Conservation (phyloP, 73 alveolate species). For the Paramecium sexaurelia region DNA sequence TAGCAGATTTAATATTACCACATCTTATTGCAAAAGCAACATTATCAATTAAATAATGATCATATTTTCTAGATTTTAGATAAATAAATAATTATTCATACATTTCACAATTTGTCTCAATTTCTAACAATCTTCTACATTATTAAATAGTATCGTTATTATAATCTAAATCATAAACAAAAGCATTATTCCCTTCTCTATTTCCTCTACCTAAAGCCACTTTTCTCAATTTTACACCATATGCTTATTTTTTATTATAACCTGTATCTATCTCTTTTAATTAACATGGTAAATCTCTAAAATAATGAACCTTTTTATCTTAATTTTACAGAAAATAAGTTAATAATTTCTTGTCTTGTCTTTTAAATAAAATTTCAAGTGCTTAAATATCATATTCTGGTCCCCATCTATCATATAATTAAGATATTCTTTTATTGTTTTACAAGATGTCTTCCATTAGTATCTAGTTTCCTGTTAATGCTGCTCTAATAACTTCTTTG, state of each 20-base stretch:
- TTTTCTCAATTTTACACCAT: conserved; percentile 89
- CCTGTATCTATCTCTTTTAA: conserved; percentile 89
- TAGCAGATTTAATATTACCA: conserved; percentile 90
- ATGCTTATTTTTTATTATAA: conserved; percentile 82
- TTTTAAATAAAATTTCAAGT: conserved; percentile 76
- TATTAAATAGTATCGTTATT: not conserved
- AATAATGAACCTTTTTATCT: conserved; percentile 51
- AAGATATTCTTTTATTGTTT: conserved; percentile 49
- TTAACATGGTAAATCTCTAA: conserved; percentile 66
- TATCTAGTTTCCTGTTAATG: conserved; percentile 70
- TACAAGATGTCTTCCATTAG: conserved; percentile 71
- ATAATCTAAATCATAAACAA: conserved; percentile 80
- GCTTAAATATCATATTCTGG: conserved; percentile 71
- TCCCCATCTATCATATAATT: not conserved
- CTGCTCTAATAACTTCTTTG: conserved; percentile 68
- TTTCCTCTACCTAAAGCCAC: conserved; percentile 95
- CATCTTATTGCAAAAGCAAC: conserved; percentile 84
- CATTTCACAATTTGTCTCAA: conserved; percentile 74
- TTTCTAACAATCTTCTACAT: conserved; percentile 64
- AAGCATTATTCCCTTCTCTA: conserved; percentile 98
- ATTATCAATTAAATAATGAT: conserved; percentile 68
- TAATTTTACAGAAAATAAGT: conserved; percentile 72
- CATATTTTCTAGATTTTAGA: conserved; percentile 35
- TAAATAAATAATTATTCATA: conserved; percentile 78
- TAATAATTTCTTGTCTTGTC: conserved; percentile 77